Evolutionary conservation across 495 filamentous ascomycete genomes (phyloP), one percentile per base, ranked within the genome.

Genomic region (Talaromyces adpressus): DNA sequence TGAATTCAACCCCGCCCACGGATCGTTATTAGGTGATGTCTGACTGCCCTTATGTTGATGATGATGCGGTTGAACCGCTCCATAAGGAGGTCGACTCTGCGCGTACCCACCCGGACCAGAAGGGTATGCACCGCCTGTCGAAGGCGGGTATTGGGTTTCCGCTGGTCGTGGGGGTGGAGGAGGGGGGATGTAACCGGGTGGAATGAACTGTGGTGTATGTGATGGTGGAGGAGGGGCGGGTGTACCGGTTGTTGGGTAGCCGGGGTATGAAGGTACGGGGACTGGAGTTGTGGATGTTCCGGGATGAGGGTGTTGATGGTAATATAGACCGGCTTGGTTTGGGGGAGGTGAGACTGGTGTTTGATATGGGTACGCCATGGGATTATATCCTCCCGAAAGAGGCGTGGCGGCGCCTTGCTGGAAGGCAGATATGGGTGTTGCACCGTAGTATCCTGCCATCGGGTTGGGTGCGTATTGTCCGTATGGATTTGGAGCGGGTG

Each of bases 131-230:
- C 75, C 73, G 20, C 60, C 68, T 49, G 76, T 66, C 14, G 78
- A 71, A n/a, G 74, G 82, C 57, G 87, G 86, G 66, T 92, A 91
- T 18, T 83, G 87, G 0, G 88, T 87, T 45, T 91, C 89, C 39
- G 91, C 89, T 8, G 91, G 91, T 12, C 88, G 90, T 3, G 89
- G 90, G 0, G 93, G 93, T 20, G 93, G 93, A 8, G 93, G 93
- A 1, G 93, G 93, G 1, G 93, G 93, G 41, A 96, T 85, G 72
- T 96, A 97, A 18, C 92, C 92, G 18, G 85, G 84, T 34, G 91
- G 91, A 66, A 93, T 80, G 64, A 75, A 79, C 47, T 77, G 73
- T 12, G 71, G 67, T 14, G 75, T 66, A 25, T 59, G 66, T 16
- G 68, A 58, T 18, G 69, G 66, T 39, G 73, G 65, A 36, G 77